These are phyloP conservation scores for Fusarium poae DNA, from an alignment of 2,329 filamentous ascomycete species.

Conservation along the genomic window DNA sequence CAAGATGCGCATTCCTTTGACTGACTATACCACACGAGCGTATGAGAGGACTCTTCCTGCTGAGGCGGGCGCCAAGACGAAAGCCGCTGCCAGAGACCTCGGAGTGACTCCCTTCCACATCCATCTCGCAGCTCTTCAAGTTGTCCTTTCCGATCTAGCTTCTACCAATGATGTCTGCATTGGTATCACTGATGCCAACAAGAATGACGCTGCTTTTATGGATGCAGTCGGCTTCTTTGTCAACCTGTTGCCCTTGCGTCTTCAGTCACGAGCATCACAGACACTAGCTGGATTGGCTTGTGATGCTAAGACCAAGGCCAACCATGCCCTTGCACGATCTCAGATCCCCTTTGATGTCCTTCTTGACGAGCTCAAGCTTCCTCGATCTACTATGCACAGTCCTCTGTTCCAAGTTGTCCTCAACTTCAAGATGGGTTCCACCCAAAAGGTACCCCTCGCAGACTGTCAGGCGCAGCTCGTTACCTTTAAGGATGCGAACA, in stretches of 20 bases:
- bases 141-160: slow-evolving; percentile 8
- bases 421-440: slow-evolving; percentile 16
- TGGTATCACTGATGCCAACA: slow-evolving; percentile 28
- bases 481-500: slow-evolving; percentile 5
- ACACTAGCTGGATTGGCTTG: not conserved
- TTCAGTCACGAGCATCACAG: not conserved
- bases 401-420: slow-evolving; percentile 9
- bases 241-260: slow-evolving; percentile 17
- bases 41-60: not conserved
- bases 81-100: not conserved
- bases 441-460: slow-evolving; percentile 1
- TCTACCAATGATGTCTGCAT: slow-evolving; percentile 19
- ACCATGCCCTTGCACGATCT: slow-evolving; percentile 2
- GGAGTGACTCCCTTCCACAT: slow-evolving; percentile 24
- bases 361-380: slow-evolving; percentile 11
- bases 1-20: slow-evolving; percentile 8
- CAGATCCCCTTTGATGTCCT: slow-evolving; percentile 14
- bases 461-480: slow-evolving; percentile 8
- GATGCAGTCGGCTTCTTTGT: slow-evolving; percentile 26
- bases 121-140: slow-evolving; percentile 15
- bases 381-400: slow-evolving; percentile 10
- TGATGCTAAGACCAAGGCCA: slow-evolving; percentile 1
- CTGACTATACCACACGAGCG: slow-evolving; percentile 1
- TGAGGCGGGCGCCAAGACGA: not conserved
- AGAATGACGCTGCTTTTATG: slow-evolving; percentile 5